Conservation (phyloP, 2,329 filamentous ascomycete genomes). For the Aureobasidium sp. region DNA sequence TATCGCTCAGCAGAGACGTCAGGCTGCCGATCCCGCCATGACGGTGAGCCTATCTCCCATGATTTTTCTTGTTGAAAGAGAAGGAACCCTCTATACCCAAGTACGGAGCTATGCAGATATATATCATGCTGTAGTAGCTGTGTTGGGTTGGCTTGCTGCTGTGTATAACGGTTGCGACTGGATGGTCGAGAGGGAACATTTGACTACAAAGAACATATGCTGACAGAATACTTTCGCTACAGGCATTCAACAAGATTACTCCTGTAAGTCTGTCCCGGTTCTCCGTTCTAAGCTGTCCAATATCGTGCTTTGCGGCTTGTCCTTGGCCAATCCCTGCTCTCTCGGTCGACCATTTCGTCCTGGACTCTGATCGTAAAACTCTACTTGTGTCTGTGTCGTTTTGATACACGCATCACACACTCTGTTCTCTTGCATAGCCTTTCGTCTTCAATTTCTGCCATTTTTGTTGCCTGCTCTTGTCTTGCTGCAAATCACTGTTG, state of each 20-base stretch:
- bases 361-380: background rate
- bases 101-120: background rate
- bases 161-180: background rate
- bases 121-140: background rate
- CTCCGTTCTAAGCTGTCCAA: background rate
- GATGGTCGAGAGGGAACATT: background rate
- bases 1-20: constrained; percentile 48
- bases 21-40: constrained; percentile 36
- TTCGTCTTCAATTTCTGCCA: background rate
- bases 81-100: background rate
- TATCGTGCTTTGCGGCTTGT: background rate
- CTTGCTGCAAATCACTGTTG: background rate
- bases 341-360: background rate
- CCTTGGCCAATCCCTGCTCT: background rate
- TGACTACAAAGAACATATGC: background rate
- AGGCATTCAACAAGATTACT: constrained; percentile 60
- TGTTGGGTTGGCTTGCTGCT: background rate
- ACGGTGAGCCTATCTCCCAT: constrained; percentile 7
- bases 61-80: background rate
- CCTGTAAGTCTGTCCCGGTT: constrained; percentile 51
- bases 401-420: background rate
- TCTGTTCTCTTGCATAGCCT: too few species aligned
- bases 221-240: background rate
- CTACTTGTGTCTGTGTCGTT: background rate
- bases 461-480: background rate